Percentiles rank a stretch among this genome's conserved stretches.
These are phyloP conservation scores for Saccharomycopsis microspora DNA, from an alignment of 805 yeast species.

Conservation along the genomic window DNA sequence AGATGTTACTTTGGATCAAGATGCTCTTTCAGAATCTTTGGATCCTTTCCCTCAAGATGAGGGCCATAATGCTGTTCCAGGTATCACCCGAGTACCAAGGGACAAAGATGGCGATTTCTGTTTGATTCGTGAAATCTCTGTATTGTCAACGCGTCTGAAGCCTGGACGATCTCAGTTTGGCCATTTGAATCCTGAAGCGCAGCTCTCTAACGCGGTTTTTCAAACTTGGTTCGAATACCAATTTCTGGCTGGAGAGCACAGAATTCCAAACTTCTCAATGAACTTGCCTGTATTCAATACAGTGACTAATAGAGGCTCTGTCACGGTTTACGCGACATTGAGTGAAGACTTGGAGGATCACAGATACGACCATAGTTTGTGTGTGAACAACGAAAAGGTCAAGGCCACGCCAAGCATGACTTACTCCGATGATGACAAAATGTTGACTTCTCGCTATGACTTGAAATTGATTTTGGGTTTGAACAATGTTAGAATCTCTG, in stretches of 20 bases:
- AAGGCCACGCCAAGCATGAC: conserved; percentile 32
- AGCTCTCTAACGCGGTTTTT: conserved; percentile 17
- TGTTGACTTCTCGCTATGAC: conserved; percentile 29
- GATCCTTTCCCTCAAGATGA: conserved; percentile 10
- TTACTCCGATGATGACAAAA: conserved; percentile 23
- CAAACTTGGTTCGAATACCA: conserved; percentile 27
- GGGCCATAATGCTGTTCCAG: conserved; percentile 5
- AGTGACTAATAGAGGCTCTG: conserved; percentile 29
- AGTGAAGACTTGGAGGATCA: conserved; percentile 29
- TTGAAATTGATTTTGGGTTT: conserved; percentile 35
- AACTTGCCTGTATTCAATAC: conserved; percentile 29
- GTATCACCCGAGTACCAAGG: conserved; percentile 13
- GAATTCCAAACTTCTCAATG: conserved; percentile 29
- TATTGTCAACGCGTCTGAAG: conserved; percentile 16
- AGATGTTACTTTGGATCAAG: background rate
- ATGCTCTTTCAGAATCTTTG: conserved; percentile 11
- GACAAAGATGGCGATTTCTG: conserved; percentile 8
- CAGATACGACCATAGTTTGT: conserved; percentile 28
- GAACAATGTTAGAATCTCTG: conserved; percentile 24
- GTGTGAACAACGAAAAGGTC: conserved; percentile 33
- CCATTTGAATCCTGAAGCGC: conserved; percentile 17
- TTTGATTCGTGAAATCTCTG: conserved; percentile 2
- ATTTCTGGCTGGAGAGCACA: conserved; percentile 26
- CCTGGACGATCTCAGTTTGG: conserved; percentile 17
- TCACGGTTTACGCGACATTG: conserved; percentile 33